phyloP scores from a whole-genome alignment of 305 asterid species.

The Fraxinus dipetala region DNA sequence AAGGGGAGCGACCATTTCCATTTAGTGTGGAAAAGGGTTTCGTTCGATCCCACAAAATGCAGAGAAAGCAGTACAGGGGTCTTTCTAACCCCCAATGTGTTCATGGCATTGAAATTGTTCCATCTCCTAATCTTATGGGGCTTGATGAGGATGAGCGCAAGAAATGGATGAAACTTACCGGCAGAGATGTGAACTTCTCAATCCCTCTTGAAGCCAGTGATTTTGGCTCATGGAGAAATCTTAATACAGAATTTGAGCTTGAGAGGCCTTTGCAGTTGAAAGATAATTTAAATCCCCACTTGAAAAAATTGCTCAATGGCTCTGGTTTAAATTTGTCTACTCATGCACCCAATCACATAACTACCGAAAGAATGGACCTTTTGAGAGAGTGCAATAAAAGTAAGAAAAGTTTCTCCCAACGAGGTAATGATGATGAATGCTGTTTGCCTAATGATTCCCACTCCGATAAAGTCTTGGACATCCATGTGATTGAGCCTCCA shows the following conservation, averaged over 20 bases:
- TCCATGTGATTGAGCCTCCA: constrained; percentile 48
- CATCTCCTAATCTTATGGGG: constrained; percentile 53
- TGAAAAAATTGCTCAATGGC: constrained; percentile 67
- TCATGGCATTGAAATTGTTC: constrained; percentile 75
- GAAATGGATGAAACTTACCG: constrained; percentile 79
- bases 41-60: constrained; percentile 88
- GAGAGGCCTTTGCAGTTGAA: constrained; percentile 50
- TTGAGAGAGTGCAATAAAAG: constrained; percentile 53
- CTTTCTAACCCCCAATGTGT: constrained; percentile 91
- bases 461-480: constrained; percentile 45
- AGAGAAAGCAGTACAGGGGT: constrained; percentile 83
- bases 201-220: constrained; percentile 78
- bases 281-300: constrained; percentile 38
- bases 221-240: constrained; percentile 72
- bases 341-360: constrained; percentile 47
- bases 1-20: constrained; percentile 82
- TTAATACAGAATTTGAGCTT: constrained; percentile 70
- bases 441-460: constrained; percentile 38
- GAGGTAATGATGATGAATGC: constrained; percentile 49
- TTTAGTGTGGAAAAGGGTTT: constrained; percentile 80
- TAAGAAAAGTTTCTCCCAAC: constrained; percentile 56
- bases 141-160: constrained; percentile 67
- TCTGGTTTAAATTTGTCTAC: constrained; percentile 59
- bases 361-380: constrained; percentile 49
- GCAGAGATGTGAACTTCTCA: constrained; percentile 61